Percentiles rank a stretch among this genome's conserved stretches.
Evolutionary conservation across 257 asterid species (phyloP).

Genomic region (Solanum bulbocastanum): DNA sequence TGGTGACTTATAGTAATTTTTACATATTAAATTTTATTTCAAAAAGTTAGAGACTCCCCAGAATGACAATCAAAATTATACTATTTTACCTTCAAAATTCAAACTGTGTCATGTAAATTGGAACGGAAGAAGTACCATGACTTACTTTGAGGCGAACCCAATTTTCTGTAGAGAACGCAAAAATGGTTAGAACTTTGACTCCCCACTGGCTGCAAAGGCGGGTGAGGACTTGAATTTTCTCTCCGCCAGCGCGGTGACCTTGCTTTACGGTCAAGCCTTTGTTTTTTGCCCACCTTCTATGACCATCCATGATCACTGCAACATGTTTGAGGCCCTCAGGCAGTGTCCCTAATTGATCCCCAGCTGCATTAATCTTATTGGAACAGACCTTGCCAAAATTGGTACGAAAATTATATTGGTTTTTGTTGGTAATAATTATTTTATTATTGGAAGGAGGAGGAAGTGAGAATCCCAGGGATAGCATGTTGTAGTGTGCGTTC

Average conservation of each 20-base stretch:
- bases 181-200: conserved; percentile 6
- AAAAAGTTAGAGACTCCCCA: not conserved
- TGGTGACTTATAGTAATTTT: not conserved
- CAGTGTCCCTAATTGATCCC: not conserved
- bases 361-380: not conserved
- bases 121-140: not conserved
- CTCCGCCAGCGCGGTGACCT: not conserved
- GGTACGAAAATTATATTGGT: not conserved
- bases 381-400: not conserved
- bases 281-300: conserved; percentile 15
- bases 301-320: conserved; percentile 15
- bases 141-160: not conserved
- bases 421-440: no score
- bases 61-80: no score
- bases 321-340: not conserved
- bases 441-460: not conserved
- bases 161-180: not conserved
- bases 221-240: not conserved
- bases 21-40: no score
- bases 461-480: not conserved
- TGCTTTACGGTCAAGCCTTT: not conserved
- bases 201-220: conserved; percentile 5
- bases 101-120: not conserved
- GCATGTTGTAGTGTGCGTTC: not conserved
- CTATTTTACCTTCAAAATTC: not conserved